Conservation (phyloP, 2,329 filamentous ascomycete genomes). For the Xylariaceae sp. region DNA sequence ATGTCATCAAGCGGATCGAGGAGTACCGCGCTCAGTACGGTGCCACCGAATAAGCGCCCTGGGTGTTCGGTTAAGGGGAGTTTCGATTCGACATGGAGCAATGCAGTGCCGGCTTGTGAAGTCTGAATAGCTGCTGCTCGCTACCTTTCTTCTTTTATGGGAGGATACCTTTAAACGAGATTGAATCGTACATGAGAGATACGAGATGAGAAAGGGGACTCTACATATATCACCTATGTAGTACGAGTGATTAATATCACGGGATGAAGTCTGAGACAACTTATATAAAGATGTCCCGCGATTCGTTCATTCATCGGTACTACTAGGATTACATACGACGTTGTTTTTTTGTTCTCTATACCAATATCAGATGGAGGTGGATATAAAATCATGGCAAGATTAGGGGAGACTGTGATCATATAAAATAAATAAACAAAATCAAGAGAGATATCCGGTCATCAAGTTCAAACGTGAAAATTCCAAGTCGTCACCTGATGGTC, state of each 20-base stretch:
- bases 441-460: too few relatives aligned
- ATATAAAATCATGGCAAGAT: not conserved
- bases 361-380: not conserved
- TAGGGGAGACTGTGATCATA: too few relatives aligned
- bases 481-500: not conserved
- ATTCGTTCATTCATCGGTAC: not conserved
- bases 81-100: not conserved
- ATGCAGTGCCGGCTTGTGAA: not conserved
- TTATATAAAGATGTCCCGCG: not conserved
- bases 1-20: conserved; percentile 62
- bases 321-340: not conserved
- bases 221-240: not conserved
- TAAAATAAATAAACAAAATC: too few relatives aligned
- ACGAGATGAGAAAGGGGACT: not conserved
- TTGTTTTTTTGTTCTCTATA: not conserved
- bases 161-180: too few relatives aligned
- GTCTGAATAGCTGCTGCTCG: not conserved
- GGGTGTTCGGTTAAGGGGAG: not conserved
- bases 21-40: conserved; percentile 66
- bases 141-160: not conserved
- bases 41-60: conserved; percentile 45
- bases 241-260: not conserved
- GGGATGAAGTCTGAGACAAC: not conserved
- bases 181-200: too few relatives aligned
- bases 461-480: too few relatives aligned